Conservation (phyloP, 176 grass and related monocot genomes). For the Urochloa ruziziensis region DNA sequence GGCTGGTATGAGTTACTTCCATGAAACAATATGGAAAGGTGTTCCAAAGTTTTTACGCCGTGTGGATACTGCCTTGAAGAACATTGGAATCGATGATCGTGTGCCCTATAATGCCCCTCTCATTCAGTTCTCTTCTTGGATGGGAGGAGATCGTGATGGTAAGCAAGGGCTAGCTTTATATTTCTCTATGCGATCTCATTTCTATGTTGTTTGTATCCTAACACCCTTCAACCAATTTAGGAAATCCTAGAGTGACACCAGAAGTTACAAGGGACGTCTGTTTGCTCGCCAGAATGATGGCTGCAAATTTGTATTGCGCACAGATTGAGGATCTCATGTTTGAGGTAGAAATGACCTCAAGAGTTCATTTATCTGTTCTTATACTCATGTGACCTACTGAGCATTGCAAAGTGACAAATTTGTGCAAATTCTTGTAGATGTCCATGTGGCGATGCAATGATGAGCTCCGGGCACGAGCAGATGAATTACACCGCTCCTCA, state of each 20-base stretch:
- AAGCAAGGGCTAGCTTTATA: not conserved
- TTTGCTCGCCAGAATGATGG: slow-evolving; percentile 55
- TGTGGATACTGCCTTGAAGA: slow-evolving; percentile 49
- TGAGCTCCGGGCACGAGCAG: slow-evolving; percentile 43
- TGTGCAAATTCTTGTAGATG: slow-evolving; percentile 23
- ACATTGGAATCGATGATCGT: slow-evolving; percentile 50
- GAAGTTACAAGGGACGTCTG: slow-evolving; percentile 57
- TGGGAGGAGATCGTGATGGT: slow-evolving; percentile 59
- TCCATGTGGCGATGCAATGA: slow-evolving; percentile 76
- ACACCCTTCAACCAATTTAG: slow-evolving; percentile 3
- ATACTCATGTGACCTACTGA: not conserved
- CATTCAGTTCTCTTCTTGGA: slow-evolving; percentile 58
- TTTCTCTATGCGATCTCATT: not conserved
- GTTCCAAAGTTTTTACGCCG: slow-evolving; percentile 46
- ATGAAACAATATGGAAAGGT: slow-evolving; percentile 57
- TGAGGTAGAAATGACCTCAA: slow-evolving; percentile 30
- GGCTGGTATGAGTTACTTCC: slow-evolving; percentile 55
- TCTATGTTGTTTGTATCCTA: not conserved
- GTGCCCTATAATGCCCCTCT: slow-evolving; percentile 48
- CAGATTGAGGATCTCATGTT: slow-evolving; percentile 55
- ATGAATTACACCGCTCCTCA: slow-evolving; percentile 33
- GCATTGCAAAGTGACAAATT: not conserved
- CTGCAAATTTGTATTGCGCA: slow-evolving; percentile 48
- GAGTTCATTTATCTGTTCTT: not conserved
- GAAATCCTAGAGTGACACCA: slow-evolving; percentile 52